Base-by-base conservation (phyloP, 257 asterid species). In the Solanum phureja region DNA sequence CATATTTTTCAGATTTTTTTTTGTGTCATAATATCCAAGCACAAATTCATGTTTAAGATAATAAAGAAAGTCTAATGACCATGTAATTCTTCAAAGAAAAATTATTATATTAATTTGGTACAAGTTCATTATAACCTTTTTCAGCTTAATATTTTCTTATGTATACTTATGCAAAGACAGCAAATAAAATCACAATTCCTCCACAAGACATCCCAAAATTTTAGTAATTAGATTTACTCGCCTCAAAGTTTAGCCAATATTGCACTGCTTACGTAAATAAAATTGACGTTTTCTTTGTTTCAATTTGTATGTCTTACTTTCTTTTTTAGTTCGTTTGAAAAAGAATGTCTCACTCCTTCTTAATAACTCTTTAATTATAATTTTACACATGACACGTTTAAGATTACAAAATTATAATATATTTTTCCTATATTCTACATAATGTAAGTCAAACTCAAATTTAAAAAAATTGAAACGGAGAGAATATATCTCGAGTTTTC, bases 201-300 rank as follows among this genome's bases (percentile, higher is more conserved):
- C 31, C 16, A 2, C 14, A 23, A 62, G 7, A 23, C 8, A 64
- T 24, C 16, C 16, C 16, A n/a, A n/a, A n/a, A 4, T n/a, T n/a
- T 64, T 64, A n/a, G 72, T n/a, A 10, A 64, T 11, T 64, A 64
- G 33, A 10, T n/a, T 64, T 64, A 4, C 33, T 64, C 8, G 8
- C 33, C 16, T 64, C 4, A 2, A 62, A 62, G 27, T 23, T 62
- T 62, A 62, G 33, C 7, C 71, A 10, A n/a, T 62, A n/a, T n/a
- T 62, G 14, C 71, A 4, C 13, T n/a, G 0, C 0, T 19, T 21
- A 58, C 23, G 9, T 19, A 58, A 58, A 58, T 58, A 19, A 21
- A 58, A 3, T 58, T 52, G 2, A 8, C 0, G 0, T 60, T 14
- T 1, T 1, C 0, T 60, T 21, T 8, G 1, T 8, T 60, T 60